phyloP scores from a whole-genome alignment of 2,329 filamentous ascomycete genomes.

The Aspergillus arachidicola region DNA sequence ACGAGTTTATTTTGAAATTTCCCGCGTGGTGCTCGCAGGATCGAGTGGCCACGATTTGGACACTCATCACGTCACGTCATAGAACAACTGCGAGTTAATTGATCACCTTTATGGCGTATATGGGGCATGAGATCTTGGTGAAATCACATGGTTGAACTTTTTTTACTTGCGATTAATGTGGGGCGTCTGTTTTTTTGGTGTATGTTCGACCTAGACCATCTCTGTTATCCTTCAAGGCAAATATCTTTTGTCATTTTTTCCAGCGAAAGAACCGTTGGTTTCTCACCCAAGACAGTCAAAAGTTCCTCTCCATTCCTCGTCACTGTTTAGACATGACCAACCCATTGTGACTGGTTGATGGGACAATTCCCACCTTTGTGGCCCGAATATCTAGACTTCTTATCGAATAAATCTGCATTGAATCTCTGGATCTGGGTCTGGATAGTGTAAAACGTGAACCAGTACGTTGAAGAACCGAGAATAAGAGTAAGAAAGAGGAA shows the following conservation, averaged over 20 bases:
- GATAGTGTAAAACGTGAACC: not conserved
- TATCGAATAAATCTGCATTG: not conserved
- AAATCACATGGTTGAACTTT: conserved; percentile 9
- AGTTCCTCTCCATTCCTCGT: not conserved
- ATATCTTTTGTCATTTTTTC: not conserved
- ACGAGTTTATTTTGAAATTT: conserved; percentile 15
- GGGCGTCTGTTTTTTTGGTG: not conserved
- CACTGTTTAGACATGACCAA: not conserved
- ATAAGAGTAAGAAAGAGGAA: not conserved
- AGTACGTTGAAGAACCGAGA: no score
- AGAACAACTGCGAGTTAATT: conserved; percentile 8
- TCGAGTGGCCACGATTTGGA: conserved; percentile 24
- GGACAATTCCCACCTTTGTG: not conserved
- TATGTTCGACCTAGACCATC: conserved; percentile 2
- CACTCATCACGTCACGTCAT: conserved; percentile 12
- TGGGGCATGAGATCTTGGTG: conserved; percentile 11
- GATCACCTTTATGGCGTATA: conserved; percentile 12
- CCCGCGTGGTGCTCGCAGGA: conserved; percentile 27
- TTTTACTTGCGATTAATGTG: not conserved
- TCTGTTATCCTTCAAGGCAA: not conserved
- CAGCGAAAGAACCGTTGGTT: not conserved
- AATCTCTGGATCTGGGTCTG: not conserved
- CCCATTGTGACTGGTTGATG: not conserved
- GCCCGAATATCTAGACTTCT: not conserved
- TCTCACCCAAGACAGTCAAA: not conserved